phyloP scores from a whole-genome alignment of 2,329 filamentous ascomycete genomes.

The Bipolaris bicolor region DNA sequence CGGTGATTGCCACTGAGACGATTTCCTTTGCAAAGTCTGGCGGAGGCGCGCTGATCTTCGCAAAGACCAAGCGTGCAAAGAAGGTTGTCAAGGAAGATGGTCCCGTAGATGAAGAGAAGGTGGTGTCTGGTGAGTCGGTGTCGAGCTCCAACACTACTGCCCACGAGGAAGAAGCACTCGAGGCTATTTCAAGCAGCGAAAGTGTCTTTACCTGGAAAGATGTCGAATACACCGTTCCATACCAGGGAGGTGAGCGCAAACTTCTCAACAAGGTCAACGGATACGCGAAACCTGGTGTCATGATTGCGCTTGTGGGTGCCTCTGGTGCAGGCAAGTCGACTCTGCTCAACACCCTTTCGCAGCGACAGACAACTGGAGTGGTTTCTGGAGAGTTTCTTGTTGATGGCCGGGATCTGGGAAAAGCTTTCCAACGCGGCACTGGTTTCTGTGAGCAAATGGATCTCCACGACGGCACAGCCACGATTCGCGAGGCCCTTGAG shows the following conservation, averaged over 20 bases:
- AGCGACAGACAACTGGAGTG: constrained; percentile 71
- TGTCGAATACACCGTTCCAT: constrained; percentile 72
- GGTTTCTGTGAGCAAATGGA: constrained; percentile 77
- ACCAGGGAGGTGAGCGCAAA: constrained; percentile 66
- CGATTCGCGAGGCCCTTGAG: constrained; percentile 70
- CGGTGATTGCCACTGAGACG: constrained; percentile 71
- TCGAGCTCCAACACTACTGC: constrained; percentile 28
- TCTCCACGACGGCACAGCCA: constrained; percentile 70
- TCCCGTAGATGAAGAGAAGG: constrained; percentile 65
- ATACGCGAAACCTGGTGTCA: constrained; percentile 78
- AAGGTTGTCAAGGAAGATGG: constrained; percentile 56
- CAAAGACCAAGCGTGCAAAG: constrained; percentile 68
- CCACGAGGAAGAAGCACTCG: constrained; percentile 39
- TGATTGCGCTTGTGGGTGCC: constrained; percentile 82
- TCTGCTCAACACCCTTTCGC: constrained; percentile 76
- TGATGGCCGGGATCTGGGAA: constrained; percentile 66
- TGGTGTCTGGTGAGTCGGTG: constrained; percentile 34
- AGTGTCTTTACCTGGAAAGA: constrained; percentile 49
- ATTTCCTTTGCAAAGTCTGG: constrained; percentile 67
- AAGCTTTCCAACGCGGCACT: constrained; percentile 68
- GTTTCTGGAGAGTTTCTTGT: constrained; percentile 74
- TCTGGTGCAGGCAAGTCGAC: constrained; percentile 86
- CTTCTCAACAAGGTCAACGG: constrained; percentile 74
- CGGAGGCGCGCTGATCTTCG: constrained; percentile 74
- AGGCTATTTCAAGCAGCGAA: constrained; percentile 47